Evolutionary conservation across 1,284 basidiomycete genomes (phyloP), one percentile per base, ranked within the genome.

Genomic region (Ganoderma boninense): DNA sequence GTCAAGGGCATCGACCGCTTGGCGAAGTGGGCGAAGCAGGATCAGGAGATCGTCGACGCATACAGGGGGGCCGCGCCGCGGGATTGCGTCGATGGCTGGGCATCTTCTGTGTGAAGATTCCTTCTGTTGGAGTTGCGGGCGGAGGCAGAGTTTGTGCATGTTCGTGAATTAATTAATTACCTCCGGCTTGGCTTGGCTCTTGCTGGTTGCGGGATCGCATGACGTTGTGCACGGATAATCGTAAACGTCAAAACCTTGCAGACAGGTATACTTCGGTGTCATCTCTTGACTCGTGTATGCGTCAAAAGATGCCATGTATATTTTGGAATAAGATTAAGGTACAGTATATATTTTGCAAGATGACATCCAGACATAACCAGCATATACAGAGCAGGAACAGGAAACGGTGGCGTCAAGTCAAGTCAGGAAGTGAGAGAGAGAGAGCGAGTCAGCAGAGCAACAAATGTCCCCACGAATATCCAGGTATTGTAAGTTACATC

Each of bases 1-100:
- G 84, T 91, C 65, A 98, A 99, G 81, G 86, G 88, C 59, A 83
- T 94, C 76, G 79, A 82, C 42, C 88, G 92, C 77, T 78, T 98
- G 63, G 79, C 77, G 57, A 88, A 88, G 74, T 98, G 96, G 94
- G 87, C 87, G 70, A 82, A 88, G 73, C 82, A 96, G 69, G 97
- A 98, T 81, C 79, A 82, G 69, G 85, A 88, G 74, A 93, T 97
- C 74, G 91, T 91, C 2, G 75, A 80, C 38, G 78, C 81, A 32
- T 91, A 91, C 79, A 77, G 68, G 26, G 73, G 52, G n/a, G 64
- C 72, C 38, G n/a, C 35, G n/a, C 72, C 73, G 13, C 26, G 69
- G 23, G 32, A 23, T 0, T 77, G 76, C 40, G 52, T 69, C 14
- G 75, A 77, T 57, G 59, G 35, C 46, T 46, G 23, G 44, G 56